These are phyloP conservation scores for Fusarium burgessii DNA, from an alignment of 2,329 filamentous ascomycete genomes.

Conservation along the genomic window DNA sequence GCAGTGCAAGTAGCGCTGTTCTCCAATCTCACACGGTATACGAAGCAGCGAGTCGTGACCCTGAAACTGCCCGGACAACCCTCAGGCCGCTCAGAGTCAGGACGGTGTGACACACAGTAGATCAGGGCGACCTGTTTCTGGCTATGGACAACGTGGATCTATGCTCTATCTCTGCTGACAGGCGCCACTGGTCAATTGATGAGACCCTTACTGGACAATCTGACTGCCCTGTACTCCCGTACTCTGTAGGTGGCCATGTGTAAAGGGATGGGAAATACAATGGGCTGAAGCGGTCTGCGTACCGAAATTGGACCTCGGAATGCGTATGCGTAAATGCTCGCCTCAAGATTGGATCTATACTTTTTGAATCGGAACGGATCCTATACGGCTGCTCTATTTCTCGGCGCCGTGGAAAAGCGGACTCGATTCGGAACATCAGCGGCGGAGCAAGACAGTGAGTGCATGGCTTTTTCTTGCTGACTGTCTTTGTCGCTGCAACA, in stretches of 20 bases:
- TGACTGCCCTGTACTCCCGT: background rate
- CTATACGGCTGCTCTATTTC: conserved; percentile 27
- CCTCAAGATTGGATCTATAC: conserved; percentile 17
- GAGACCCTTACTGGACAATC: conserved; percentile 29
- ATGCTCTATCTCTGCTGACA: conserved; percentile 37
- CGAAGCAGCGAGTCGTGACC: conserved; percentile 13
- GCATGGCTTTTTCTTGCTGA: background rate
- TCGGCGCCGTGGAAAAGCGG: conserved; percentile 30
- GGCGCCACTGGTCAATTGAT: conserved; percentile 37
- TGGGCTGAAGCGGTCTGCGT: conserved; percentile 18
- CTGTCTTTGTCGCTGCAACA: background rate
- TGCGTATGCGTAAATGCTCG: conserved; percentile 23
- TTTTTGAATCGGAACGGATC: conserved; percentile 34
- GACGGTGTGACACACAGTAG: conserved; percentile 41
- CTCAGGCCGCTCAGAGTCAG: conserved; percentile 1
- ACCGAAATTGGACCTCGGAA: conserved; percentile 42
- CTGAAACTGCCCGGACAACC: conserved; percentile 5
- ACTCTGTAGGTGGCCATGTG: conserved; percentile 20
- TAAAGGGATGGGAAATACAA: conserved; percentile 3
- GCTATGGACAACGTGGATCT: conserved; percentile 38
- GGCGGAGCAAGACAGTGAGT: conserved; percentile 32
- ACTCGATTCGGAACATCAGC: conserved; percentile 29
- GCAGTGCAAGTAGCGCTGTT: conserved; percentile 14
- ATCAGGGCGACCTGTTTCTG: conserved; percentile 20
- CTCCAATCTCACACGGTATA: conserved; percentile 4